These are phyloP conservation scores for Annona cherimola DNA, from an alignment of 164 flowering plant species.

Conservation along the genomic window DNA sequence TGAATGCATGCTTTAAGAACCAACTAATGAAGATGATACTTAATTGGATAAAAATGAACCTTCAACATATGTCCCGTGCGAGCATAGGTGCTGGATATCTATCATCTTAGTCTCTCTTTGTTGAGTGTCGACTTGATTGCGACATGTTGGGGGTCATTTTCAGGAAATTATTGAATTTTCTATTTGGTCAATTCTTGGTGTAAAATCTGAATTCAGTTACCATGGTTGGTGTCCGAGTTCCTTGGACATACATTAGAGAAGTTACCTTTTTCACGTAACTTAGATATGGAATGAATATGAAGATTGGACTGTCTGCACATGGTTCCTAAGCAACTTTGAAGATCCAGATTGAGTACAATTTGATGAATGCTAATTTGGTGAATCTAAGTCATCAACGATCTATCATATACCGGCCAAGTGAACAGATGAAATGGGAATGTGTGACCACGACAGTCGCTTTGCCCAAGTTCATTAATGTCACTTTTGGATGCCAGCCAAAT, in stretches of 20 bases:
- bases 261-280: no score
- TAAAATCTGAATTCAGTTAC: background rate
- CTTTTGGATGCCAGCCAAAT: background rate
- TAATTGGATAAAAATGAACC: background rate
- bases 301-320: no score
- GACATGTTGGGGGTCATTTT: background rate
- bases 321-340: no score
- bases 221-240: background rate
- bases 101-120: background rate
- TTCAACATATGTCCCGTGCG: background rate
- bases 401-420: background rate
- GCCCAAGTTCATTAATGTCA: background rate
- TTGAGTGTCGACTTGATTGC: background rate
- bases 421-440: background rate
- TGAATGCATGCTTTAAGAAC: no score
- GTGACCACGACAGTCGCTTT: background rate
- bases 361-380: no score
- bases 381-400: no score
- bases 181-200: background rate
- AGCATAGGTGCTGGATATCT: background rate
- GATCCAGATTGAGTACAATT: no score
- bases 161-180: background rate
- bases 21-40: no score
- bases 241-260: background rate
- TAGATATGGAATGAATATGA: no score